A percentile compares a stretch with the other conserved stretches of the same genome.
Evolutionary conservation across 768 basidiomycete genomes (phyloP).

Genomic region (Macrolepiota fuliginosa): DNA sequence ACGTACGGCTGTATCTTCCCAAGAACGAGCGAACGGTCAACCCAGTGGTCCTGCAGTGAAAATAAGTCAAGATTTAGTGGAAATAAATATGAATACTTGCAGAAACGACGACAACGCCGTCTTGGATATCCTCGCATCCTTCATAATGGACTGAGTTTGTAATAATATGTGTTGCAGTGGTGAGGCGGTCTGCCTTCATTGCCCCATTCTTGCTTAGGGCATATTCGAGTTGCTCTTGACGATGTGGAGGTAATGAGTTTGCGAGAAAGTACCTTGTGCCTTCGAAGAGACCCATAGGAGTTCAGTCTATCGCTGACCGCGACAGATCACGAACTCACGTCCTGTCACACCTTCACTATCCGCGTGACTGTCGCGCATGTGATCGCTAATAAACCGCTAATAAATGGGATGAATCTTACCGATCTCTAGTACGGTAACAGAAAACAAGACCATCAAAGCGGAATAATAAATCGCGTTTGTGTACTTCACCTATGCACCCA

Average conservation of each 20-base stretch:
- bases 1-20: constrained; percentile 57
- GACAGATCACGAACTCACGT: no score
- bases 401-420: no score
- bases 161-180: constrained; percentile 43
- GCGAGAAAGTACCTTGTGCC: constrained; percentile 48
- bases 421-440: no score
- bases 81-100: constrained; percentile 21
- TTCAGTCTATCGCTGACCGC: neutral
- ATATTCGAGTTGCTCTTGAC: constrained; percentile 41
- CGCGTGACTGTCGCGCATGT: no score
- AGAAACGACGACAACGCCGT: constrained; percentile 34
- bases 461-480: no score
- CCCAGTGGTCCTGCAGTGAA: constrained; percentile 55
- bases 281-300: constrained; percentile 30
- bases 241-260: constrained; percentile 39
- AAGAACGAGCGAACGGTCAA: constrained; percentile 60
- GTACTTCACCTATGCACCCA: no score
- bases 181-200: constrained; percentile 23
- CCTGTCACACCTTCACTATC: no score
- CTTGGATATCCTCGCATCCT: constrained; percentile 45
- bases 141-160: constrained; percentile 54
- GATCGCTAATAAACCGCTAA: no score
- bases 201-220: constrained; percentile 57
- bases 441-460: no score
- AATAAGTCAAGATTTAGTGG: neutral